These are phyloP conservation scores for Neopestalotiopsis clavispora DNA, from an alignment of 2,329 filamentous ascomycete species.

Conservation along the genomic window DNA sequence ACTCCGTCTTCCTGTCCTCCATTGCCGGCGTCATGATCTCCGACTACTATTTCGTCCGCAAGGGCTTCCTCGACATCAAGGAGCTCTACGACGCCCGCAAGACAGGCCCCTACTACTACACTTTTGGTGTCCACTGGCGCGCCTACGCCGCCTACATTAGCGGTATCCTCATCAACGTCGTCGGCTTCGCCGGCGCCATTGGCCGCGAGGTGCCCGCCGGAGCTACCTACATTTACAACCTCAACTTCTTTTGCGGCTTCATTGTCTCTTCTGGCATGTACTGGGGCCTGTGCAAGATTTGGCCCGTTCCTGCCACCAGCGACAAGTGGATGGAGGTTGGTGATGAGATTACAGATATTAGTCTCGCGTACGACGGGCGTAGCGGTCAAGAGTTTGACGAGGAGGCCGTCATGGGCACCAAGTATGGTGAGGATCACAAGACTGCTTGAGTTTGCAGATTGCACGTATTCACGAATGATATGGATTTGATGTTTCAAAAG, in stretches of 20 bases:
- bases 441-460: background rate
- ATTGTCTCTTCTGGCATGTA: conserved; percentile 71
- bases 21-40: conserved; percentile 90
- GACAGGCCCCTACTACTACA: conserved; percentile 75
- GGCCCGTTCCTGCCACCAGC: conserved; percentile 76
- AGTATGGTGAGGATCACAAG: conserved; percentile 24
- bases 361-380: conserved; percentile 49
- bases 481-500: background rate
- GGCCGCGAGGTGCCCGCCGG: conserved; percentile 74
- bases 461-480: background rate
- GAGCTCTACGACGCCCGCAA: conserved; percentile 77
- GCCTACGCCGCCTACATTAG: conserved; percentile 82
- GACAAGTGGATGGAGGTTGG: conserved; percentile 62
- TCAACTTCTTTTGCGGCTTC: conserved; percentile 91
- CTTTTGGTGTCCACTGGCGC: conserved; percentile 78
- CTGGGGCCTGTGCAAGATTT: conserved; percentile 70
- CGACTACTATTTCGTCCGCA: conserved; percentile 88
- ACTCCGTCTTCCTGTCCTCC: conserved; percentile 91
- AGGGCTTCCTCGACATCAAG: conserved; percentile 78
- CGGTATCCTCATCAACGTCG: conserved; percentile 88
- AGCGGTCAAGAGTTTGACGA: conserved; percentile 45
- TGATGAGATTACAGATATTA: conserved; percentile 56
- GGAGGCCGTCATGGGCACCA: conserved; percentile 32
- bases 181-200: conserved; percentile 86
- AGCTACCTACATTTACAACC: conserved; percentile 83